Evolutionary conservation across 108 stramenopile genomes (phyloP).

Genomic region (Nitzschia palea): DNA sequence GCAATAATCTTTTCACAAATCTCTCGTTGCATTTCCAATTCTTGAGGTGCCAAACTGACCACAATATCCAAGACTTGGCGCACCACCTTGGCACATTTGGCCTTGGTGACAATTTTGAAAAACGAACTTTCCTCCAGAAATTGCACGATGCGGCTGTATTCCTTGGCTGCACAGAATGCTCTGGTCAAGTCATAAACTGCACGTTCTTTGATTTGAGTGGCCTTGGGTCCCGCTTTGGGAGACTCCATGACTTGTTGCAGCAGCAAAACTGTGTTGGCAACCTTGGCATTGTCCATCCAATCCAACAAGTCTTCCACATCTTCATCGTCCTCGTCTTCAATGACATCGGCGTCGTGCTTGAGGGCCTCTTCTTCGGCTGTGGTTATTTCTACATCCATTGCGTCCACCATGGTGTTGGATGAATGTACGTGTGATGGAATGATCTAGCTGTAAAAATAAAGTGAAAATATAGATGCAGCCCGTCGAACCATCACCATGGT

Average conservation of each 20-base stretch:
- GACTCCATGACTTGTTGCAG: conserved; percentile 61
- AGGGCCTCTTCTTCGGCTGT: conserved; percentile 25
- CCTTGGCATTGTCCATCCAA: conserved; percentile 49
- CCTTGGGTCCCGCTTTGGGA: conserved; percentile 64
- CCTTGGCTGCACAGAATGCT: conserved; percentile 67
- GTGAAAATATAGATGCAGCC: too few relatives aligned
- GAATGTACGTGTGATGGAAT: too few relatives aligned
- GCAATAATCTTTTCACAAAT: conserved; percentile 86
- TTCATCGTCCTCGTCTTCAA: conserved; percentile 57
- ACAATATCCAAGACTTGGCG: conserved; percentile 96
- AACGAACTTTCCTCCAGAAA: conserved; percentile 82
- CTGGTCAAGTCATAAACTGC: conserved; percentile 90
- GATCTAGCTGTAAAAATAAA: too few relatives aligned
- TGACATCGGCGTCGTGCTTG: conserved; percentile 31
- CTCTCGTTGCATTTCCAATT: conserved; percentile 82
- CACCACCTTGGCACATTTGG: conserved; percentile 97
- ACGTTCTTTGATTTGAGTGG: conserved; percentile 86
- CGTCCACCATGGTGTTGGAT: conserved; percentile 23
- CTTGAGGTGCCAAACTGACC: conserved; percentile 78
- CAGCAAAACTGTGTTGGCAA: conserved; percentile 45
- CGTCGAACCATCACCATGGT: too few relatives aligned
- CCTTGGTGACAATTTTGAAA: conserved; percentile 92
- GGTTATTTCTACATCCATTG: conserved; percentile 35
- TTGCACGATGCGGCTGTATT: conserved; percentile 78
- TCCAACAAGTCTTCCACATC: conserved; percentile 53